phyloP scores from a whole-genome alignment of 2,329 filamentous ascomycete species.

The Hypoxylon sp. region DNA sequence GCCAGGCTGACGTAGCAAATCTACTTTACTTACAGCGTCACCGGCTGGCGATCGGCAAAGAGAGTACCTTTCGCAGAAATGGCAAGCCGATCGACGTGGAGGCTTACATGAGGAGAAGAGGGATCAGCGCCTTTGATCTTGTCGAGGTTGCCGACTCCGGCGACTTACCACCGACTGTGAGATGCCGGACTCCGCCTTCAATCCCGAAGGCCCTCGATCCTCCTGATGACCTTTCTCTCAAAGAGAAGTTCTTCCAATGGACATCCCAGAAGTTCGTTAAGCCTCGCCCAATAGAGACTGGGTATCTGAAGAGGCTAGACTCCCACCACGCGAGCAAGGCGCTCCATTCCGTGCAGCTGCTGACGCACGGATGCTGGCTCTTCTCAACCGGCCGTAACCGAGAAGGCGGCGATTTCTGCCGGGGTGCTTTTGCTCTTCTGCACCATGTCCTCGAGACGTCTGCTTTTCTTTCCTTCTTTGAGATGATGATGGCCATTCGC shows the following conservation, averaged over 20 bases:
- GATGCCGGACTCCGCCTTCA: constrained; percentile 47
- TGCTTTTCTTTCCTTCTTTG: constrained; percentile 46
- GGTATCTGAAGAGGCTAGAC: constrained; percentile 46
- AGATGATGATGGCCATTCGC: constrained; percentile 42
- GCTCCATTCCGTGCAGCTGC: constrained; percentile 44
- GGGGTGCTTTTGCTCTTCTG: constrained; percentile 44
- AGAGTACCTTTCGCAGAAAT: constrained; percentile 49
- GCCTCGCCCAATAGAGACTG: constrained; percentile 40
- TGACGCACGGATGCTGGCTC: constrained; percentile 49
- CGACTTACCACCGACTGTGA: constrained; percentile 48
- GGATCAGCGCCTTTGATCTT: constrained; percentile 48
- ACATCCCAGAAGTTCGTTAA: constrained; percentile 42
- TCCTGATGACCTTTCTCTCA: constrained; percentile 47
- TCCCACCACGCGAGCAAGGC: constrained; percentile 46
- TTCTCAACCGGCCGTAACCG: constrained; percentile 45
- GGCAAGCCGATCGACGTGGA: constrained; percentile 48
- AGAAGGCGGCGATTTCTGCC: constrained; percentile 46
- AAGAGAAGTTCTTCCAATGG: constrained; percentile 49
- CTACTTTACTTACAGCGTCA: constrained; percentile 47
- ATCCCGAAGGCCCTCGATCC: constrained; percentile 41
- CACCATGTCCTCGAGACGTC: constrained; percentile 46
- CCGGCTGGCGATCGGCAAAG: constrained; percentile 49
- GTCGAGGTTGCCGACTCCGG: constrained; percentile 44
- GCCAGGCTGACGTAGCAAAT: constrained; percentile 50
- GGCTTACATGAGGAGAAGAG: constrained; percentile 50